Base-by-base conservation (phyloP, 2,329 filamentous ascomycete genomes). In the Orbilia javanica region DNA sequence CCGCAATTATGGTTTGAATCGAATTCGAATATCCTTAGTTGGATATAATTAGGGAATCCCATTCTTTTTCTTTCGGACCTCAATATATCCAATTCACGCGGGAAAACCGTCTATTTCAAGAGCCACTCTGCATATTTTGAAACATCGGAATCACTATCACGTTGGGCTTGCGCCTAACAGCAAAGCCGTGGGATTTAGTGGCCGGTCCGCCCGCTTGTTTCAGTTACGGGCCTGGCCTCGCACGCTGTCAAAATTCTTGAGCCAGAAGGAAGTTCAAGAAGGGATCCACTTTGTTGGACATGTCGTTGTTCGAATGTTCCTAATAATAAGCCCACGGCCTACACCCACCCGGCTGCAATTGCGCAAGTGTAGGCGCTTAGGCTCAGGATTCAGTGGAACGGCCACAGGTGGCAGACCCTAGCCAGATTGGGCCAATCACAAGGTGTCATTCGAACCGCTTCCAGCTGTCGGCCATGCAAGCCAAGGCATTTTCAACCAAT, bases 361-460 rank as follows among this genome's bases (percentile, higher is more conserved):
- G 53, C 44, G 42, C 36, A 66, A 62, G 73, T 63, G 50, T 22
- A 50, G 57, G 73, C 72, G 72, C 72, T 76, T 70, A 76, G 36
- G 15, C 31, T 46, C 25, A 50, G 39, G 5, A 39, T 60, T 39
- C n/a, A 15, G 60, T 74, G 42, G 62, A 18, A 62, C 31, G 52
- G 39, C 39, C 44, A 34, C 8, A 20, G 42, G 5, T 2, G 31
- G 57, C 60, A 8, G 31, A 69, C 27, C 60, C 60, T 50, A 67
- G 66, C 73, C 67, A 57, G 53, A 22, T 18, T 62, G 29, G 27
- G 27, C 73, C 73, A 77, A 77, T 77, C 73, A 71, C 22, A 63
- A 42, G 27, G 25, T 20, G 6, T 55, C 25, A 39, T 20, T 18
- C 73, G 62, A 71, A 50, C 73, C 73, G 66, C 60, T 60, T 53